Conservation (phyloP, 2,329 filamentous ascomycete genomes). For the Diplodia intermedia region DNA sequence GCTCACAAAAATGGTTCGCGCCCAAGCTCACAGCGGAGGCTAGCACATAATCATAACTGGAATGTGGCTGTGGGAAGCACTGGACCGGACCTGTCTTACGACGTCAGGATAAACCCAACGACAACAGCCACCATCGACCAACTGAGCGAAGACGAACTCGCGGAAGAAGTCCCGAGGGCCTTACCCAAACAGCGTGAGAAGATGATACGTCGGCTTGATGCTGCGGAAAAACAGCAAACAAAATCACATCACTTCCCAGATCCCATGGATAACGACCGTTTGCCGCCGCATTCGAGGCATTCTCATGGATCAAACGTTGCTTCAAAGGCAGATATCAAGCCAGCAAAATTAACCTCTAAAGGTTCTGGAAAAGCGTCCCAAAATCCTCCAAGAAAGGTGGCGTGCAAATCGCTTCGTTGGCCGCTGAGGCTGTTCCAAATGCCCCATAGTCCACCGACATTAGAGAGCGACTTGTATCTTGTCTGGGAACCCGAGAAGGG, state of each 20-base stretch:
- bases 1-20: not conserved
- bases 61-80: not conserved
- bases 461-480: not conserved
- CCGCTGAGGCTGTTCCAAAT: conserved; percentile 2
- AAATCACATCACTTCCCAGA: not conserved
- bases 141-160: conserved; percentile 2
- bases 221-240: not conserved
- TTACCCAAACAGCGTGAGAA: conserved; percentile 15
- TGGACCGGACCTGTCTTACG: not conserved
- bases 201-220: not conserved
- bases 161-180: not conserved
- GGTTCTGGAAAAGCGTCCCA: not conserved
- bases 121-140: not conserved
- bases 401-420: not conserved
- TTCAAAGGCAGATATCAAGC: conserved; percentile 8
- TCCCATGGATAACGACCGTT: not conserved
- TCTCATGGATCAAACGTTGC: no score
- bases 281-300: not conserved
- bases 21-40: not conserved
- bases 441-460: not conserved
- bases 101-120: not conserved
- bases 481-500: not conserved
- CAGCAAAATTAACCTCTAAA: not conserved
- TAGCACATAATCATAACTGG: not conserved
- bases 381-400: not conserved